These are phyloP conservation scores for Millerago galiae DNA, from an alignment of 805 yeast species.

Conservation along the genomic window DNA sequence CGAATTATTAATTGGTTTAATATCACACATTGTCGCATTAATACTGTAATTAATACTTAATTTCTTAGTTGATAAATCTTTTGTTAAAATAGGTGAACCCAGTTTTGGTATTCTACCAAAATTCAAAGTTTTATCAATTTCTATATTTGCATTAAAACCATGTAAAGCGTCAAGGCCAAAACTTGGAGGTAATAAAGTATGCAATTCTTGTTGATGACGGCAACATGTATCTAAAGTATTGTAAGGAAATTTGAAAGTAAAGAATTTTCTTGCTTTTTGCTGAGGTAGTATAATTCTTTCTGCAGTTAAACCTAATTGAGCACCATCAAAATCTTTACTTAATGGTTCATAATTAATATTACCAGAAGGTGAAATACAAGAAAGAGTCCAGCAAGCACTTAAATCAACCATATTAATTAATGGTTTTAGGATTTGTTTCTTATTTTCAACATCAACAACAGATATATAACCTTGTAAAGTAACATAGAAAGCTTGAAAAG, in stretches of 20 bases:
- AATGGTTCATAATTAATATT: conserved; percentile 41
- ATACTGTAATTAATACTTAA: conserved; percentile 45
- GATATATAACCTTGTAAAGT: conserved; percentile 39
- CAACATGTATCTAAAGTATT: conserved; percentile 48
- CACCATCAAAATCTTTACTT: conserved; percentile 41
- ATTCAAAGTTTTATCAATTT: conserved; percentile 29
- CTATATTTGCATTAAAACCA: conserved; percentile 27
- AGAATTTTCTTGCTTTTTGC: conserved; percentile 48
- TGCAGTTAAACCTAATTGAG: conserved; percentile 42
- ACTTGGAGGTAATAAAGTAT: conserved; percentile 35
- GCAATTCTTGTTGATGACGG: conserved; percentile 35
- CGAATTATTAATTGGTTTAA: conserved; percentile 22
- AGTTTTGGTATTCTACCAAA: conserved; percentile 45
- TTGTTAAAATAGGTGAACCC: conserved; percentile 50
- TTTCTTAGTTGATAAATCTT: conserved; percentile 42
- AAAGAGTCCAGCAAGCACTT: conserved; percentile 48
- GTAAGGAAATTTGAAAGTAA: conserved; percentile 52
- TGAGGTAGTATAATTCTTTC: conserved; percentile 43
- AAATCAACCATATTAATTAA: conserved; percentile 56
- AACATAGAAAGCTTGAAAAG: conserved; percentile 57
- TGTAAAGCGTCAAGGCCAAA: conserved; percentile 30
- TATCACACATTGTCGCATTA: conserved; percentile 51
- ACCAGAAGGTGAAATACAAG: conserved; percentile 44
- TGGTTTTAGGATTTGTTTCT: conserved; percentile 36
- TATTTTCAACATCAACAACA: conserved; percentile 25